A percentile compares a stretch with the other conserved stretches of the same genome.
Evolutionary conservation across 2,329 filamentous ascomycete genomes (phyloP).

Genomic region (Aspergillus latus): DNA sequence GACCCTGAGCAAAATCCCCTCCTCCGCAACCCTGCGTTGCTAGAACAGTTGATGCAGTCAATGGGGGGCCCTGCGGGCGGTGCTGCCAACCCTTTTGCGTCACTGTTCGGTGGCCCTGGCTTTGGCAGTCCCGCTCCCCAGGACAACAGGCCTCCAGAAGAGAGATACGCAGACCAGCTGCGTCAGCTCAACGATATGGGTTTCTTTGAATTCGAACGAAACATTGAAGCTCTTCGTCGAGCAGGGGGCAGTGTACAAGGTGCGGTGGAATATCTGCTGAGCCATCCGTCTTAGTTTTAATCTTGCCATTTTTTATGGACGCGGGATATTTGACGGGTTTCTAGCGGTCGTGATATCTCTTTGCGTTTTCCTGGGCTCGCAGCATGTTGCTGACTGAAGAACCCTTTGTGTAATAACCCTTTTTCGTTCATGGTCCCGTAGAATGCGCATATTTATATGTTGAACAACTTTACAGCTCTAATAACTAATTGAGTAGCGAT

Average conservation of each 20-base stretch:
- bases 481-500: neutral
- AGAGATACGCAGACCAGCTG: slow-evolving; percentile 85
- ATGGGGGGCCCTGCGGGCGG: slow-evolving; percentile 43
- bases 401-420: slow-evolving; percentile 4
- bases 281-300: slow-evolving; percentile 29
- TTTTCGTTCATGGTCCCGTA: slow-evolving; percentile 1
- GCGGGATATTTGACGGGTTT: slow-evolving; percentile 6
- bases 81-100: slow-evolving; percentile 45
- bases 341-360: neutral
- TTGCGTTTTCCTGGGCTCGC: slow-evolving; percentile 2
- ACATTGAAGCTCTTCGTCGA: slow-evolving; percentile 81
- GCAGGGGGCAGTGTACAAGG: slow-evolving; percentile 94
- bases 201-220: slow-evolving; percentile 94
- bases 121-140: slow-evolving; percentile 56
- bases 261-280: slow-evolving; percentile 50
- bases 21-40: slow-evolving; percentile 59
- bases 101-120: slow-evolving; percentile 54
- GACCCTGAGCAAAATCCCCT: slow-evolving; percentile 53
- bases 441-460: neutral
- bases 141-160: slow-evolving; percentile 89
- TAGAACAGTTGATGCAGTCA: slow-evolving; percentile 57
- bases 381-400: neutral
- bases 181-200: slow-evolving; percentile 98
- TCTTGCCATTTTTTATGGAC: neutral
- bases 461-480: neutral